A percentile compares a stretch with the other conserved stretches of the same genome.
Conservation (phyloP, 2,329 filamentous ascomycete genomes). For the Fonsecaea pugnacius region DNA sequence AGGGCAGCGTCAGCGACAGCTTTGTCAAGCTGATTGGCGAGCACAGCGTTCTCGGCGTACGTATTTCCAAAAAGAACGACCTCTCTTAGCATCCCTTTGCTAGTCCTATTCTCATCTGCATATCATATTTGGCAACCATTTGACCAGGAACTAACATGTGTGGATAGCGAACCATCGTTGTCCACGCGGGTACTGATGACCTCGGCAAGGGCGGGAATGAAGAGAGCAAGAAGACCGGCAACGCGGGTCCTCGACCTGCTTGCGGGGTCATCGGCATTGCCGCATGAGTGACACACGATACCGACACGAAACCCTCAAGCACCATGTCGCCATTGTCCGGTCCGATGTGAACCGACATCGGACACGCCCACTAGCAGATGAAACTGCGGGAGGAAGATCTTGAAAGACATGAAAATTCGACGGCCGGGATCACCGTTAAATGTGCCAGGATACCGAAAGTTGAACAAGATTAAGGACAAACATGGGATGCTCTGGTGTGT, state of each 20-base stretch:
- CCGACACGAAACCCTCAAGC: neutral
- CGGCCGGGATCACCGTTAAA: neutral
- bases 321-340: neutral
- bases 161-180: constrained; percentile 82
- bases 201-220: constrained; percentile 89
- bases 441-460: neutral
- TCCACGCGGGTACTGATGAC: constrained; percentile 94
- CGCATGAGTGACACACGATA: constrained; percentile 24
- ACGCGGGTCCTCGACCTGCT: constrained; percentile 88
- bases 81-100: neutral
- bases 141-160: neutral
- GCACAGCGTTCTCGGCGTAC: constrained; percentile 89
- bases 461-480: neutral
- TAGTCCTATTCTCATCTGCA: neutral
- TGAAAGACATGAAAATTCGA: neutral
- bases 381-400: neutral
- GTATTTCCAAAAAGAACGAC: constrained; percentile 37
- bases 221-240: constrained; percentile 98
- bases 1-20: constrained; percentile 78
- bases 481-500: neutral
- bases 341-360: neutral
- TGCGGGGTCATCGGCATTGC: constrained; percentile 96
- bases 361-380: neutral
- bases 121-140: neutral
- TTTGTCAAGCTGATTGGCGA: constrained; percentile 94